A percentile compares a stretch with the other conserved stretches of the same genome.
phyloP scores from a whole-genome alignment of 768 basidiomycete genomes.

The Crassisporium funariophilum region DNA sequence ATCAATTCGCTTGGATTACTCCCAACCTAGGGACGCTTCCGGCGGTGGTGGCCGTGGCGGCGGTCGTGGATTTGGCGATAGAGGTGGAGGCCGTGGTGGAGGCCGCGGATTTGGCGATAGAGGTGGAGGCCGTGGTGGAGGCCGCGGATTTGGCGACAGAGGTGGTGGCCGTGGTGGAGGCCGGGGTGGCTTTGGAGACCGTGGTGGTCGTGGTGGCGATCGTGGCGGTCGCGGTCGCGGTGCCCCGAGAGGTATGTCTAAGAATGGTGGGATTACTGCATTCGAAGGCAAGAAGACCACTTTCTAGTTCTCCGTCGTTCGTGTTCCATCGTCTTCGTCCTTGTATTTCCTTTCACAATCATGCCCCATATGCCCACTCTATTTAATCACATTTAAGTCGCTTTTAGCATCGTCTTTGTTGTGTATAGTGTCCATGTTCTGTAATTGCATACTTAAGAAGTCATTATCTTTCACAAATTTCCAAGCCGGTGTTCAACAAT shows the following conservation, averaged over 20 bases:
- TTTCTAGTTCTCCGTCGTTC: slow-evolving; percentile 39
- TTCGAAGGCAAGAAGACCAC: slow-evolving; percentile 72
- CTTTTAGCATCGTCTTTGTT: neutral
- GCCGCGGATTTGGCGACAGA: slow-evolving; percentile 39
- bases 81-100: slow-evolving; percentile 39
- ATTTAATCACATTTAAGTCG: no score
- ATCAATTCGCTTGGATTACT: slow-evolving; percentile 79
- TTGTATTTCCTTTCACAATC: neutral
- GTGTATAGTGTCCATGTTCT: neutral
- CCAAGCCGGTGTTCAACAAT: neutral
- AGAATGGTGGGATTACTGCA: slow-evolving; percentile 64
- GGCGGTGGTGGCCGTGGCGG: slow-evolving; percentile 55
- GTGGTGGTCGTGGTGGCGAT: slow-evolving; percentile 33
- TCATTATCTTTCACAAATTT: neutral
- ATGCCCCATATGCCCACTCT: neutral
- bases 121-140: slow-evolving; percentile 37
- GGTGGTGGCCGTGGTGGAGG: slow-evolving; percentile 39
- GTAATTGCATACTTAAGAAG: neutral
- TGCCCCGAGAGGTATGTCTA: slow-evolving; percentile 41
- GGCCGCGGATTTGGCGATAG: slow-evolving; percentile 34
- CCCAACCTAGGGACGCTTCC: slow-evolving; percentile 72
- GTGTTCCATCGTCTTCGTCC: slow-evolving; percentile 1
- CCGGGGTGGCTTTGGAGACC: slow-evolving; percentile 26
- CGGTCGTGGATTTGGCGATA: slow-evolving; percentile 40
- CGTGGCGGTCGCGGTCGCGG: slow-evolving; percentile 38